Evolutionary conservation across 257 asterid genomes (phyloP).

Genomic region (Solanum pimpinellifolium): DNA sequence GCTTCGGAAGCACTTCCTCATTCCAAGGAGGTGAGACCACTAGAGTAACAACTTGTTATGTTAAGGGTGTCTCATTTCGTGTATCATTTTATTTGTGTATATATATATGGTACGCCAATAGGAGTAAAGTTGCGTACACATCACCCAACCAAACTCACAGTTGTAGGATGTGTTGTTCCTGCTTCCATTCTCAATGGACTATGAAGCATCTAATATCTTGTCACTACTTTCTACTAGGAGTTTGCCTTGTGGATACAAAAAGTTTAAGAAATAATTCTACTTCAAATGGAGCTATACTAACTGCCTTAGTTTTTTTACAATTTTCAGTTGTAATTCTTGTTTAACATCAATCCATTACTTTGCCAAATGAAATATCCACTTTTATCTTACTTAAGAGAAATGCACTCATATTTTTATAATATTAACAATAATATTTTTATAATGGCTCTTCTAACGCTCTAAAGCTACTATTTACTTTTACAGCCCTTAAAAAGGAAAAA

Average conservation of each 20-base stretch:
- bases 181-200: neutral
- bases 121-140: neutral
- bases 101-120: neutral
- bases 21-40: no score
- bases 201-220: neutral
- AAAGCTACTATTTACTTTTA: neutral
- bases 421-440: neutral
- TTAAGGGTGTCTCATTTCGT: no score
- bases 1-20: neutral
- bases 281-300: no score
- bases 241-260: no score
- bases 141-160: neutral
- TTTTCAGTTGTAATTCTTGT: no score
- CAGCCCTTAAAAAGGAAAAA: neutral
- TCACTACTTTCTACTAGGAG: neutral
- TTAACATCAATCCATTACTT: neutral
- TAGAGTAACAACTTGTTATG: no score
- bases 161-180: neutral
- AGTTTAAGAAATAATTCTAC: no score
- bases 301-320: no score
- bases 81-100: no score
- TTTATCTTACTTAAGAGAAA: neutral
- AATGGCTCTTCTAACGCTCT: neutral
- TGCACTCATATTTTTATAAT: neutral
- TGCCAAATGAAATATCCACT: neutral